These are phyloP conservation scores for Auxenochlorella pyrenoidosa DNA, from an alignment of 139 green algal genomes.

Conservation along the genomic window DNA sequence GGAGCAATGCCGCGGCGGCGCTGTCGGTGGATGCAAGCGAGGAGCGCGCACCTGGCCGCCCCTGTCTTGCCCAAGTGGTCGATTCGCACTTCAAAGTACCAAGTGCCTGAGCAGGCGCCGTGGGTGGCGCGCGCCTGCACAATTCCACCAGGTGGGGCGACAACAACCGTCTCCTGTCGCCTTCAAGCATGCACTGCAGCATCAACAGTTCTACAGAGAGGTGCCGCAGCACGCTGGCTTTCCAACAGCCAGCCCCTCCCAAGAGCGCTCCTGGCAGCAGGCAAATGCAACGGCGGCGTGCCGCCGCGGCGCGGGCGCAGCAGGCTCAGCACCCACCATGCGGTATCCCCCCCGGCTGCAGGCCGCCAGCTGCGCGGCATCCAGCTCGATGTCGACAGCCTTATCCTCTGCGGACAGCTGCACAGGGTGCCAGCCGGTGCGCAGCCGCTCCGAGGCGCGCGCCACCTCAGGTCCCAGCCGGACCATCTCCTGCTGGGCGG, in stretches of 20 bases:
- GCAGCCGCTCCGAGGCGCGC: constrained; percentile 15
- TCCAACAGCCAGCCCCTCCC: too few relatives aligned
- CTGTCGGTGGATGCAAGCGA: too few relatives aligned
- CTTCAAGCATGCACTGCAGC: background rate
- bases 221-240: too few relatives aligned
- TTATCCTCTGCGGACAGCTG: constrained; percentile 65
- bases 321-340: constrained; percentile 47
- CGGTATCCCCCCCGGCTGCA: constrained; percentile 78
- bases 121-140: constrained; percentile 73
- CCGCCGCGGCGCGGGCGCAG: background rate
- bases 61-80: constrained; percentile 70
- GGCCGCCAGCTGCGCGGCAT: constrained; percentile 61
- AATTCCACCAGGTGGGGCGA: background rate
- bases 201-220: too few relatives aligned
- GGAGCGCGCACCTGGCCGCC: constrained; percentile 42
- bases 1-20: too few relatives aligned
- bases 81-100: constrained; percentile 83
- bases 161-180: background rate
- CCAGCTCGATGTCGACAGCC: constrained; percentile 66
- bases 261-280: too few relatives aligned
- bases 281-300: background rate
- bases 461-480: constrained; percentile 4
- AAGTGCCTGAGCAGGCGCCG: constrained; percentile 68
- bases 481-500: background rate
- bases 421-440: constrained; percentile 41